Evolutionary conservation across 2,329 filamentous ascomycete species (phyloP), one percentile per base, ranked within the genome.

Genomic region (Biscogniauxia sp.): DNA sequence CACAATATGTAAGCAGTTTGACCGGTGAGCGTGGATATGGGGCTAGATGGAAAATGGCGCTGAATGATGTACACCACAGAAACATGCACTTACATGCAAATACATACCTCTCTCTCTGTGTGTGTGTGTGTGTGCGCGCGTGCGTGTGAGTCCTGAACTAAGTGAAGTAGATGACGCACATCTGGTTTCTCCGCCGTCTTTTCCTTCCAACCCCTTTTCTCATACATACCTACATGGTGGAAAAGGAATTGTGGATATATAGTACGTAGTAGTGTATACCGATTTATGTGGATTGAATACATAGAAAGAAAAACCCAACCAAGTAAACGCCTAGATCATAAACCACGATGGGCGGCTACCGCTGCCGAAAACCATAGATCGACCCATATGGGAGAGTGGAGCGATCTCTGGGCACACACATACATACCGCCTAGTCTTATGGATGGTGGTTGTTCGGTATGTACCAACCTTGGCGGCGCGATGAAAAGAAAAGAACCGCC

Each of bases 1-100:
- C 37, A 45, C 17, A 45, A 45, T 6, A 6, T 13, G 37, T 45
- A 45, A 45, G 37, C 37, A n/a, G 11, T 8, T 45, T 45, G 37
- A 45, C 37, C 37, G 37, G 37, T 54, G n/a, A 54, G 25, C 9
- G 23, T 26, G 52, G 25, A 51, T 25, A 20, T 17, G 50, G 50
- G 50, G 52, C n/a, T 1, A 20, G 52, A 51, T 54, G 54, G 20
- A 45, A 52, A 55, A 20, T 61, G 59, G 57, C 55, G 52, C 25
- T 54, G 59, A 45, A 49, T 61, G 58, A 56, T 45, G 59, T 45
- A 58, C 56, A 53, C 58, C 58, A 58, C 59, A 61, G 59, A 54
- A 55, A 32, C 53, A 54, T 54, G 59, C 59, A 61, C 15, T 45
- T 61, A 55, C 56, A 61, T 56, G 32, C 28, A 32, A 11, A 20